Base-by-base conservation (phyloP, 768 basidiomycete species). In the Lentinula sp. region DNA sequence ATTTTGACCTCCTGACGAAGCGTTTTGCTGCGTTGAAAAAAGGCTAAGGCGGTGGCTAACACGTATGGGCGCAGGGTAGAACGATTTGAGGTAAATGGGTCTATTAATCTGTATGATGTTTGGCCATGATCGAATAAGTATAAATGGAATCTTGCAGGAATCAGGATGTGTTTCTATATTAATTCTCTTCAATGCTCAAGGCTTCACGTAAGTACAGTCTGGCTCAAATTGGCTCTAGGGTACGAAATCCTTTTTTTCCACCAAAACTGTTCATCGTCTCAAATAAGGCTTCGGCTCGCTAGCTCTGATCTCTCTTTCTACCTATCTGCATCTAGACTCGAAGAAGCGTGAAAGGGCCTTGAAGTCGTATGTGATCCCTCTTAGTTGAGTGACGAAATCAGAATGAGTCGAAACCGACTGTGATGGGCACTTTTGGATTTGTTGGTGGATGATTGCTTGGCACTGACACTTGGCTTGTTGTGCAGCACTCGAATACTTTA, bases 1-100 rank as follows among this genome's bases (percentile, higher is more conserved):
- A 89, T 61, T 91, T 93, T 66, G 88, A 89, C 42, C 78, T 83
- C 20, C 77, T 97, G 54, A 76, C 87, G 55, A 85, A 83, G 71
- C 85, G 95, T 61, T 96, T 97, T 68, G 92, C 90, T 63, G 88
- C 85, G 33, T 74, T 97, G 66, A 97, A 95, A 79, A 92, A 91
- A 74, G 85, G 85, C 51, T 92, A 72, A 73, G 39, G 41, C 54
- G 23, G 23, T 15, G 54, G n/a, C 32, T 28, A 8, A 33, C 13
- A 52, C 9, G 6, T 33, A 37, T 39, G 36, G 13, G 16, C 23
- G 18, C 15, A 37, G 54, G 41, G 51, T 53, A 53, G 16, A 33
- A 13, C 28, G 35, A 53, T 35, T 28, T 32, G 20, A 53, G 51
- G n/a, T 48, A 1, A 48, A 48, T 20, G 23, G 18, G 8, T 8